Evolutionary conservation across 2,329 filamentous ascomycete genomes (phyloP), one percentile per base, ranked within the genome.

Genomic region (Myriosclerotinia scirpicola): DNA sequence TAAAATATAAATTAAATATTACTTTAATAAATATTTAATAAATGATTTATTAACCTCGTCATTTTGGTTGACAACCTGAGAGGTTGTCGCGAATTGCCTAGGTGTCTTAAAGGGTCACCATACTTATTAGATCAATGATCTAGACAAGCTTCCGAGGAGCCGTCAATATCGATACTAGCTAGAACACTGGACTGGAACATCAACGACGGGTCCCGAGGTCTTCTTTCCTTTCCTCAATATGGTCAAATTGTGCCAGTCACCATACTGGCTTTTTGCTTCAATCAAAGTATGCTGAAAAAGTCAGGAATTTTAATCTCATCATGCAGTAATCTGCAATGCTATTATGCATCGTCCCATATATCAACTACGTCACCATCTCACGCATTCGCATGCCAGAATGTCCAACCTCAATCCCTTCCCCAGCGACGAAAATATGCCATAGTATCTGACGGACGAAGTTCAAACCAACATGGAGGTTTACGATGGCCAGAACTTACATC

Each of bases 271-370:
- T 5, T 46, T 15, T 48, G 42, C 42, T 36, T 34, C 30, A 46
- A 59, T 48, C 48, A n/a, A 40, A 59, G 26, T 71, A 83, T 84
- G 80, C 76, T 82, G 66, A 84, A 80, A 76, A 83, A 81, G 73
- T 71, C 78, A 40, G 76, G 75, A 53, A 58, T 75, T 26, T 50
- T 79, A n/a, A 70, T 80, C n/a, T 77, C 76, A 34, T 77, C 76
- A 67, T 76, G 73, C 65, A 74, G 75, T 68, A 76, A 48, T 56
- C 34, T 64, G 62, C 62, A 56, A 56, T 50, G 78, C 68, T 71
- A 80, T 54, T 78, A 78, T 69, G 71, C 70, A 65, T 70, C 75
- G 67, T 76, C 68, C 70, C 78, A 72, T 56, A 69, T 71, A 72
- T 70, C 73, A 68, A 74, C 71, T 69, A 74, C 75, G 67, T 73